Evolutionary conservation across 2,329 filamentous ascomycete genomes (phyloP), one percentile per base, ranked within the genome.

Genomic region (Lachnum nothofagi): DNA sequence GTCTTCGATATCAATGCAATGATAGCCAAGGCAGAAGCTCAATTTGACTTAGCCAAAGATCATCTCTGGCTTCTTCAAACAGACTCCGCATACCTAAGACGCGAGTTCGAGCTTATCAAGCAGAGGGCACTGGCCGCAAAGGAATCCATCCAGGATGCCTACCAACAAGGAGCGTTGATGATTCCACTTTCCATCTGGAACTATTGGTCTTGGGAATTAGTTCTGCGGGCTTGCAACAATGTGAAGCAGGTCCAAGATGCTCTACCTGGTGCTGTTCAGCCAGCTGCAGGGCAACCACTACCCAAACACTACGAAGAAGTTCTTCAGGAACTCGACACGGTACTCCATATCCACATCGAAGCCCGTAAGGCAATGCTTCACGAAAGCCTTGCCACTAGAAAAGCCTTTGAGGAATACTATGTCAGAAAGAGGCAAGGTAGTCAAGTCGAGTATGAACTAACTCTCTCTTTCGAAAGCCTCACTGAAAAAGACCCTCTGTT

Each of bases 61-160:
- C 43, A 50, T 48, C 38, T 53, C 9, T 49, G 46, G 47, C 23
- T 49, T 24, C 24, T 53, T 5, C 51, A 53, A 41, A 49, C 43
- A 6, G 43, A 49, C 23, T 44, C 47, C 6, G 43, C 35, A 4
- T 53, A 53, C 27, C 35, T 52, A 10, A 25, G 45, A 10, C 22
- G 35, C 5, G 17, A n/a, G 6, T 45, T 52, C 33, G 29, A 39
- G 17, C 14, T 37, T 42, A 25, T 37, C 19, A 17, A 17, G 12
- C 12, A 35, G 16, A 17, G 33, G n/a, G 8, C 19, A 14, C 37
- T 29, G 1, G 12, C 14, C 19, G 22, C 42, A 16, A 24, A 14
- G 16, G 38, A 38, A 43, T 19, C 38, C 2, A 31, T 38, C 37
- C 22, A 42, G 9, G 25, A 46, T 12, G n/a, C 33, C 19, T n/a